Conservation (phyloP, 2,329 filamentous ascomycete genomes). For the Emergomyces pasteurianus region DNA sequence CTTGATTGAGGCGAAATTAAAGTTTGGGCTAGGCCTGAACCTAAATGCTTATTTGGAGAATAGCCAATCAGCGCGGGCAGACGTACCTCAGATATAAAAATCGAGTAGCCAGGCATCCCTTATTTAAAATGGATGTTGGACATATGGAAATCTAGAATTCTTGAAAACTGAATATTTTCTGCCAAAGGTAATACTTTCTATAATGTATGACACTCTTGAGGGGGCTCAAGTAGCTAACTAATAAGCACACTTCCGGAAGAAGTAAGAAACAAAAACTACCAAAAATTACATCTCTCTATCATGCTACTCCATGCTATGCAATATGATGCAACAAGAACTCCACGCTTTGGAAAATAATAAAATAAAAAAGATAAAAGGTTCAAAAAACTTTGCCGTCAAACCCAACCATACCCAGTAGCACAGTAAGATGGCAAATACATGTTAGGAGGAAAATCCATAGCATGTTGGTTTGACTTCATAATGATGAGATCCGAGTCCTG, state of each 20-base stretch:
- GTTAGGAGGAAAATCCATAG: conserved; percentile 1
- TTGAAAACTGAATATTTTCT: not conserved
- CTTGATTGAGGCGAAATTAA: conserved; percentile 2
- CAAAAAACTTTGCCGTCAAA: conserved; percentile 18
- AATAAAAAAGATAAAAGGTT: conserved; percentile 1
- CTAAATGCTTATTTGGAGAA: conserved; percentile 6
- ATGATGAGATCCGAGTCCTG: conserved; percentile 2
- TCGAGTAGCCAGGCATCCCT: too few species aligned
- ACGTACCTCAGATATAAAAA: not conserved
- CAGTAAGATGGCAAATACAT: not conserved
- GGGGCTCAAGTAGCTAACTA: not conserved
- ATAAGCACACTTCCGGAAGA: not conserved
- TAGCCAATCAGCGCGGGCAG: not conserved
- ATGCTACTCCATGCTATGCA: conserved; percentile 22
- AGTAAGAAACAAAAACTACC: not conserved
- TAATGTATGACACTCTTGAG: not conserved
- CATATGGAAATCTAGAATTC: not conserved
- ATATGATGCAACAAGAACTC: conserved; percentile 6
- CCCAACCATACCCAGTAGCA: not conserved
- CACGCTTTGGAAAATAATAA: conserved; percentile 3
- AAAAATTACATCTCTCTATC: not conserved
- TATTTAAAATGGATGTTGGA: not conserved
- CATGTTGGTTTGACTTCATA: not conserved
- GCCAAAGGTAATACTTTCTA: not conserved
- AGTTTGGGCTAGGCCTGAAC: conserved; percentile 1